Evolutionary conservation across 1,284 basidiomycete species (phyloP), one percentile per base, ranked within the genome.

Genomic region (Lentinula novae-zelandiae): DNA sequence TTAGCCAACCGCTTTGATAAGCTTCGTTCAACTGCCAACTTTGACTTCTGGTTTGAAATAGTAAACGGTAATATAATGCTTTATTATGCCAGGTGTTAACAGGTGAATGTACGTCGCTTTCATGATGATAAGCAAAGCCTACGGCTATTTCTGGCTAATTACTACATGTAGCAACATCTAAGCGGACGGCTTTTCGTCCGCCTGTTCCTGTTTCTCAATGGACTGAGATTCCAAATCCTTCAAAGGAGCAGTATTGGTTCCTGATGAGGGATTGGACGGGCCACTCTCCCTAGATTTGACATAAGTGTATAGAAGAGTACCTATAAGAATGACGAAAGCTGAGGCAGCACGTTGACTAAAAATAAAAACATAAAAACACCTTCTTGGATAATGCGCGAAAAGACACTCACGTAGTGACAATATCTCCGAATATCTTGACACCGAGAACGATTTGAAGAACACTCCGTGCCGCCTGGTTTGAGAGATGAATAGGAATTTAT

Each of bases 381-480:
- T 17, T 46, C 34, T 48, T 50, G 7, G 40, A 20, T 27, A 38
- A 15, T 44, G n/a, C 44, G 20, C 17, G 39, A 52, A 20, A 31
- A 20, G 6, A 17, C 17, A 65, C 78, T 63, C 65, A 84, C 82
- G 72, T 70, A 6, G 81, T 83, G 58, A 85, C 71, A 44, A 82
- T 63, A 65, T 85, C 84, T 9, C 72, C 69, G 69, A 85, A 84
- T 17, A 84, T 54, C 72, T 76, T 78, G 36, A 83, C 80, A 44
- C 83, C 83, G 17, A 85, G 69, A 40, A 82, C 71, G 12, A 82
- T 83, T 68, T 86, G 83, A 13, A 85, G 70, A n/a, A 85, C 84
- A 31, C 80, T 82, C 54, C 82, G 75, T 10, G 82, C 80, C 17
- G 83, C 83, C 81, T 82, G 51, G n/a, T 49, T 34, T 31, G 36